Conservation (phyloP, 2,329 filamentous ascomycete genomes). For the Coniella vitis region DNA sequence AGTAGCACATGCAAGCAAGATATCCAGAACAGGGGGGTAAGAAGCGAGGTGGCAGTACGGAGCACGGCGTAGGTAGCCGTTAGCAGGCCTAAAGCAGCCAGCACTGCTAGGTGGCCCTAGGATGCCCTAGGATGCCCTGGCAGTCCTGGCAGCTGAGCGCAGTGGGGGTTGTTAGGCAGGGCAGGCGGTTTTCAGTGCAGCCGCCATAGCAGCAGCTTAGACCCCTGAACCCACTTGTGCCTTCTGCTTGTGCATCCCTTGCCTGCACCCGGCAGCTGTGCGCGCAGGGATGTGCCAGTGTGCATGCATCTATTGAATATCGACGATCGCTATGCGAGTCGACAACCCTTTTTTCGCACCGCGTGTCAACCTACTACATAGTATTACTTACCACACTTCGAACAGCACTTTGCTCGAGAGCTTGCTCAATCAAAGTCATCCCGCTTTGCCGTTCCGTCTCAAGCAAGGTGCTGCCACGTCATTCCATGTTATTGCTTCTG, state of each 20-base stretch:
- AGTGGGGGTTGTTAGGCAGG: not conserved
- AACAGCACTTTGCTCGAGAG: not conserved
- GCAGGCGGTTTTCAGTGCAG: not conserved
- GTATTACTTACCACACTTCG: too few species aligned
- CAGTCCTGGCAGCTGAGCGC: not conserved
- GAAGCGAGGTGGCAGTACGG: slow-evolving; percentile 6
- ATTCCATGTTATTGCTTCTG: not conserved
- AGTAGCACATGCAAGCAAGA: slow-evolving; percentile 7
- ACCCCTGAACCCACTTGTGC: not conserved
- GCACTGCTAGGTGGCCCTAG: not conserved
- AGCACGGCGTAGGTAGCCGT: not conserved
- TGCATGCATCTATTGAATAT: not conserved
- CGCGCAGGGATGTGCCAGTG: not conserved
- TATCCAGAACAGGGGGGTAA: slow-evolving; percentile 3
- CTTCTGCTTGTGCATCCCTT: not conserved
- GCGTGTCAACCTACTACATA: not conserved
- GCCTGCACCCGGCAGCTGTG: not conserved
- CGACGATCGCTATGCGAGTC: not conserved
- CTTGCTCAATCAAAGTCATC: not conserved
- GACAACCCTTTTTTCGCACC: not conserved
- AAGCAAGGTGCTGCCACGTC: not conserved
- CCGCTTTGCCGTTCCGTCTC: not conserved
- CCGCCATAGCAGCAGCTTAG: not conserved
- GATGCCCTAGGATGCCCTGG: not conserved
- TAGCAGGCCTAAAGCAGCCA: not conserved